These are phyloP conservation scores for Fusarium sp. DNA, from an alignment of 2,329 filamentous ascomycete genomes.

Conservation along the genomic window DNA sequence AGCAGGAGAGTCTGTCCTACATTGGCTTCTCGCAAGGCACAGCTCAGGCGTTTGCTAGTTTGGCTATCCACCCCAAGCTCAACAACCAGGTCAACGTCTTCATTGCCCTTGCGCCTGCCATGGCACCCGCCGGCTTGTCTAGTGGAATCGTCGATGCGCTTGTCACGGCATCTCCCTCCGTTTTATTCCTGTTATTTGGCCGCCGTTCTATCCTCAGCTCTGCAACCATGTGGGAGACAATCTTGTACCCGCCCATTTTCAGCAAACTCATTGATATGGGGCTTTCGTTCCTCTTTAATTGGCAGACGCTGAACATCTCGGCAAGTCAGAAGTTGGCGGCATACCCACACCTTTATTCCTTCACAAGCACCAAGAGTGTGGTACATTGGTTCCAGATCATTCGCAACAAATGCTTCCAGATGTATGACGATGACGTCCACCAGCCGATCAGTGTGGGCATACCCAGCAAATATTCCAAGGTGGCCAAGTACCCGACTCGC, in stretches of 20 bases:
- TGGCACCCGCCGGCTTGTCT: slow-evolving; percentile 91
- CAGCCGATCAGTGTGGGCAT: slow-evolving; percentile 77
- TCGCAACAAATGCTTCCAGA: slow-evolving; percentile 93
- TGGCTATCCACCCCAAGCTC: slow-evolving; percentile 90
- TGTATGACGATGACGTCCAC: slow-evolving; percentile 96
- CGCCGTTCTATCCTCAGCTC: slow-evolving; percentile 90
- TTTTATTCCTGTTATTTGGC: slow-evolving; percentile 93
- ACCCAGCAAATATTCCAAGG: slow-evolving; percentile 89
- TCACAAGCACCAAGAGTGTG: slow-evolving; percentile 94
- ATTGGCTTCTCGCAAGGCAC: slow-evolving; percentile 98
- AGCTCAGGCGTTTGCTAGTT: slow-evolving; percentile 92
- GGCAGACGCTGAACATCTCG: slow-evolving; percentile 86
- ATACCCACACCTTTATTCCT: slow-evolving; percentile 96
- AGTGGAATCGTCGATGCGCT: slow-evolving; percentile 93
- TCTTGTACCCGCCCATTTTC: slow-evolving; percentile 95
- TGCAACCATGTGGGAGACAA: slow-evolving; percentile 96
- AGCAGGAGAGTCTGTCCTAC: slow-evolving; percentile 87
- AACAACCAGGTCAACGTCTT: slow-evolving; percentile 97
- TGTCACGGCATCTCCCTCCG: slow-evolving; percentile 91
- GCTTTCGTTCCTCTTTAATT: slow-evolving; percentile 87
- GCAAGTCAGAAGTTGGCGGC: slow-evolving; percentile 91
- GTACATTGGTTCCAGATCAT: slow-evolving; percentile 99
- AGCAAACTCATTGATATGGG: slow-evolving; percentile 86
- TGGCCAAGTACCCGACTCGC: slow-evolving; percentile 93
- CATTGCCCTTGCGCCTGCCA: slow-evolving; percentile 93